Evolutionary conservation across 2,329 filamentous ascomycete genomes (phyloP), one percentile per base, ranked within the genome.

Genomic region (Bisporella sp.): DNA sequence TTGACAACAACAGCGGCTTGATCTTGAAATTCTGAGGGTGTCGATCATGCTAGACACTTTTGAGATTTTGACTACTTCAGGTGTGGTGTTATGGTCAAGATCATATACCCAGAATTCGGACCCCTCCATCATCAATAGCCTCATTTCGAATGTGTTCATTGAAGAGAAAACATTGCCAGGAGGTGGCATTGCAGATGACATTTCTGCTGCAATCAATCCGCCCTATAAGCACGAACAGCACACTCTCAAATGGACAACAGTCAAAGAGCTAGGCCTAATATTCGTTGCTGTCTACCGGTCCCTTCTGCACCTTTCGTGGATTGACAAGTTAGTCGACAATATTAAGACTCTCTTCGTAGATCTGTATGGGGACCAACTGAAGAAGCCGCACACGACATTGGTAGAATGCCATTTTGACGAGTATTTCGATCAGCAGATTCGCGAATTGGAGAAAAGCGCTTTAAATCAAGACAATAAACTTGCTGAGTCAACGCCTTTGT

Each of bases 271-370:
- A 48, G 90, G 91, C 40, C 72, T 99, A 58, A 95, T 99, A 58
- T 99, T 99, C 69, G 92, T 97, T 63, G 93, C 92, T 57, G 93
- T 99, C 57, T 99, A 99, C 69, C 88, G 95, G 66, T 96, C 91
- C 39, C 81, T 99, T 32, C 79, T 99, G 31, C 91, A 96, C 68
- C 80, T 99, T 6, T 91, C 88, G 9, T 99, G 95, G 93, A 89
- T 97, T 57, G 93, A 99, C 69, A 90, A 93, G 68, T 84, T 99
- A 45, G 82, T 99, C 59, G 92, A 96, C 64, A 95, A 97, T 63
- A 89, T 97, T 62, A 89, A 85, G 66, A 90, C 87, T 7, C 84
- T 99, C 33, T 99, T 97, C 65, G 78, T 93, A 58, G 87, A 90
- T 57, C 77, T 96, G 31, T 99, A 97, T 67, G 87, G 84, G 59